These are phyloP conservation scores for Diaporthe batatas DNA, from an alignment of 2,329 filamentous ascomycete genomes.

Conservation along the genomic window DNA sequence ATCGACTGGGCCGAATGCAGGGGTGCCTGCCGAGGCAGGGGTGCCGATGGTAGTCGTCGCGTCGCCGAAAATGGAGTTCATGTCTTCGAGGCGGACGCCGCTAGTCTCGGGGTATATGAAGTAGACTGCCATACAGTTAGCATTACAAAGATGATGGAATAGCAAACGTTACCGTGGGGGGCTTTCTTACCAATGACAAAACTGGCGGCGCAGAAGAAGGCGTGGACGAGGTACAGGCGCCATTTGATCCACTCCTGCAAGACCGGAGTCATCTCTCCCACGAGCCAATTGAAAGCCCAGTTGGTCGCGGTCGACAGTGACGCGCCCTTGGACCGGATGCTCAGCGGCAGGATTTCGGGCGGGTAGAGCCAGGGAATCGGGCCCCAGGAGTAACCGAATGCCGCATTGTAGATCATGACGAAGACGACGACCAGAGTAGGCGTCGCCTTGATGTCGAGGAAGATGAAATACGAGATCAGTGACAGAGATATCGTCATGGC, in stretches of 20 bases:
- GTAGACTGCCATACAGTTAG: conserved; percentile 74
- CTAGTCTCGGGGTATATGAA: conserved; percentile 98
- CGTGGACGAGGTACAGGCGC: conserved; percentile 94
- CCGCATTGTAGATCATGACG: conserved; percentile 98
- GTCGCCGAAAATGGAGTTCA: conserved; percentile 95
- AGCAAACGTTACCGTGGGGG: not conserved
- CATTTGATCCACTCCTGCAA: conserved; percentile 93
- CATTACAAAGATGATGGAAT: conserved; percentile 20
- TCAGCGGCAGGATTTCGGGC: conserved; percentile 96
- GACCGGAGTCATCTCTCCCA: conserved; percentile 94
- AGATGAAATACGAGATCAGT: conserved; percentile 94
- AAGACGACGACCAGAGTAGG: conserved; percentile 90
- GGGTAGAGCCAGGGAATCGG: conserved; percentile 98
- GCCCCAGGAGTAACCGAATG: conserved; percentile 95
- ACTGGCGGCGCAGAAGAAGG: conserved; percentile 95
- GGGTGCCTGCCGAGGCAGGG: conserved; percentile 82
- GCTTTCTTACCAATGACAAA: conserved; percentile 92
- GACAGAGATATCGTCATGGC: conserved; percentile 92
- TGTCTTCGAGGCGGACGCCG: conserved; percentile 94
- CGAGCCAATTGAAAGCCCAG: conserved; percentile 98
- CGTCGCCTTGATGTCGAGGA: conserved; percentile 83
- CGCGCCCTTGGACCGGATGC: conserved; percentile 96
- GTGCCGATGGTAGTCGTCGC: conserved; percentile 85
- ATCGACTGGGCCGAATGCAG: conserved; percentile 78
- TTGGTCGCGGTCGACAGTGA: conserved; percentile 96